Base-by-base conservation (phyloP, 768 basidiomycete genomes). In the Lentinus brumalis region DNA sequence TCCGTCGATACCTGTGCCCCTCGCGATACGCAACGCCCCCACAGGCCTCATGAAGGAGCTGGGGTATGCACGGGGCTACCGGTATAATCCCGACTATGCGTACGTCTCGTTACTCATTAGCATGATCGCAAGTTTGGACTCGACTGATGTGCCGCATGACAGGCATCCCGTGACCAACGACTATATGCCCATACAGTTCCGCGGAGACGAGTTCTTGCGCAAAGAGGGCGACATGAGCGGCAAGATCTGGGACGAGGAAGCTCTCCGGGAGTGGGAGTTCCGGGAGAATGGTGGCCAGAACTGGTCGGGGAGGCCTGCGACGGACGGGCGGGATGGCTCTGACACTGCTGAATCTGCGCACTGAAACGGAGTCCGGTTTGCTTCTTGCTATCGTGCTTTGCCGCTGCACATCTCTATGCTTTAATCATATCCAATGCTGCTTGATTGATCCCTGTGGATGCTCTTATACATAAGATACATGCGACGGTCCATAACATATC, bases 1-100 rank as follows among this genome's bases (percentile, higher is more conserved):
- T 69, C 71, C 74, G 58, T 75, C 83, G 11, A 68, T 83, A 50
- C 80, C 86, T 4, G 89, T 94, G 1, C 93, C 93, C 0, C 67
- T 91, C 58, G 78, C 81, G 40, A 80, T 93, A 66, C 82, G 93
- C 32, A 94, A 94, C 72, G 90, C 91, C 9, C 91, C 91, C 3
- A 92, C 91, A 2, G 64, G 65, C 32, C 69, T 83, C 16, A 83
- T 85, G 82, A 81, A 82, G 66, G 70, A 77, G 31, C 75, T 86
- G 2, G 83, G 79, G 4, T 82, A 83, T 58, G 78, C 77, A 1
- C 67, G 77, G 38, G 80, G 75, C 8, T 86, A 86, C 64, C 64
- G 73, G 42, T 86, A 80, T 67, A 79, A 83, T 60, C 82, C 83
- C 0, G 75, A 75, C 18, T 83, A 76, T 60, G 69, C 66, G 75